Conservation (phyloP, 495 filamentous ascomycete species). For the Aspergillus coremiiformis region DNA sequence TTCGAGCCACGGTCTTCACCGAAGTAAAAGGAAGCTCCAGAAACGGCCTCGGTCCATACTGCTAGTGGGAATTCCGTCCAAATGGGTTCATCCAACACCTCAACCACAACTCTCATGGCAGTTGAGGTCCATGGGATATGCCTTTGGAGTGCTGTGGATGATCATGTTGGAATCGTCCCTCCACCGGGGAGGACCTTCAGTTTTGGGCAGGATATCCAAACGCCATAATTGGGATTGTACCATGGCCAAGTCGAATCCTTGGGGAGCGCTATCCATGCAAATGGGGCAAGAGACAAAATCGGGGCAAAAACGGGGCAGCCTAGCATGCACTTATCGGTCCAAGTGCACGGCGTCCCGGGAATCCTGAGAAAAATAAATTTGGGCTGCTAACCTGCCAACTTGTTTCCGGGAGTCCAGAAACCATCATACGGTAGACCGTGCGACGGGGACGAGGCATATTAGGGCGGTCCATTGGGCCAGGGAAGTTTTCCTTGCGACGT, state of each 20-base stretch:
- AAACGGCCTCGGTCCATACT: constrained; percentile 6
- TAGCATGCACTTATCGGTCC: constrained; percentile 16
- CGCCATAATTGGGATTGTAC: background rate
- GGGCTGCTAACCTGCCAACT: constrained; percentile 99
- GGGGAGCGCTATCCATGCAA: constrained; percentile 18
- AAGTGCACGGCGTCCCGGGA: constrained; percentile 20
- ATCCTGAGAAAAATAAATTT: constrained; percentile 47
- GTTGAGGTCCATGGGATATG: background rate
- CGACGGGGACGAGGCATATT: constrained; percentile 80
- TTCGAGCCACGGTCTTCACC: background rate
- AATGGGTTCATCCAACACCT: background rate
- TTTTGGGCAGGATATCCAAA: background rate
- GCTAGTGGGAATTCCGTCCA: constrained; percentile 6
- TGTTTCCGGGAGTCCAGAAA: constrained; percentile 97
- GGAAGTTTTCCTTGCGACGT: constrained; percentile 74
- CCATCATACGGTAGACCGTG: constrained; percentile 92
- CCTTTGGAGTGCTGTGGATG: background rate
- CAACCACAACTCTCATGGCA: background rate
- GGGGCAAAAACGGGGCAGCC: constrained; percentile 29
- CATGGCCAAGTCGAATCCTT: constrained; percentile 10
- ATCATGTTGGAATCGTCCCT: constrained; percentile 7
- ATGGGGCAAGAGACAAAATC: constrained; percentile 19
- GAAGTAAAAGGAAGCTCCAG: background rate
- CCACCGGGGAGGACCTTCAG: background rate
- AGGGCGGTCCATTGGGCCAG: constrained; percentile 60